Evolutionary conservation across 176 grass and related monocot genomes (phyloP).

Genomic region (Avena insularis): DNA sequence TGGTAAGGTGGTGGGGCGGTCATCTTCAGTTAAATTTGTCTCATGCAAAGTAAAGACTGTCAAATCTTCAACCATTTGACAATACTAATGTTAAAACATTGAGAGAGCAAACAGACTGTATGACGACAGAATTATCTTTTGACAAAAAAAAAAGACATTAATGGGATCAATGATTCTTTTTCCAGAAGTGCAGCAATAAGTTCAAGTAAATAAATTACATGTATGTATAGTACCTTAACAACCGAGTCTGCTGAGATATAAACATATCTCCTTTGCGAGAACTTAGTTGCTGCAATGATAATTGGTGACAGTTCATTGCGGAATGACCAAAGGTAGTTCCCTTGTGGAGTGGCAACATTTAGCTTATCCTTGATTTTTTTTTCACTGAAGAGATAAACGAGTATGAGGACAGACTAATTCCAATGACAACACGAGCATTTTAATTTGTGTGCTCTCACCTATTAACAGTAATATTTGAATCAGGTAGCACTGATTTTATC

Average conservation of each 20-base stretch:
- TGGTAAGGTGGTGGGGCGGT: background rate
- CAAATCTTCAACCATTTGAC: background rate
- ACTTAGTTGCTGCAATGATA: slow-evolving; percentile 53
- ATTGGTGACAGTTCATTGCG: slow-evolving; percentile 70
- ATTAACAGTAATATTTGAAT: slow-evolving; percentile 71
- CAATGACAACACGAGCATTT: slow-evolving; percentile 11
- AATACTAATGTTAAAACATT: background rate
- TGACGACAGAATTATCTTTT: background rate
- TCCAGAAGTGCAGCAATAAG: slow-evolving; percentile 13
- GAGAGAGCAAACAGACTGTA: background rate
- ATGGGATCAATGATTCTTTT: background rate
- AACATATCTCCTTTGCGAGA: slow-evolving; percentile 68
- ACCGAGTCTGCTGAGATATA: slow-evolving; percentile 67
- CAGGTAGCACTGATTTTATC: slow-evolving; percentile 81
- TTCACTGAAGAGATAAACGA: slow-evolving; percentile 58
- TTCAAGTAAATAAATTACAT: slow-evolving; percentile 21
- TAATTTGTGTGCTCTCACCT: slow-evolving; percentile 60
- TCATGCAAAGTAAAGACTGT: slow-evolving; percentile 3
- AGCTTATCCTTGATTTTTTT: slow-evolving; percentile 73
- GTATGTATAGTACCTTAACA: slow-evolving; percentile 61
- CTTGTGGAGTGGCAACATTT: slow-evolving; percentile 64
- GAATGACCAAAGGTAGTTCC: slow-evolving; percentile 57
- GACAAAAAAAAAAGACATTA: background rate
- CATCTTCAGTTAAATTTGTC: background rate
- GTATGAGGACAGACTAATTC: slow-evolving; percentile 30